Conservation (phyloP, 805 yeast species). For the Ogataea minuta region DNA sequence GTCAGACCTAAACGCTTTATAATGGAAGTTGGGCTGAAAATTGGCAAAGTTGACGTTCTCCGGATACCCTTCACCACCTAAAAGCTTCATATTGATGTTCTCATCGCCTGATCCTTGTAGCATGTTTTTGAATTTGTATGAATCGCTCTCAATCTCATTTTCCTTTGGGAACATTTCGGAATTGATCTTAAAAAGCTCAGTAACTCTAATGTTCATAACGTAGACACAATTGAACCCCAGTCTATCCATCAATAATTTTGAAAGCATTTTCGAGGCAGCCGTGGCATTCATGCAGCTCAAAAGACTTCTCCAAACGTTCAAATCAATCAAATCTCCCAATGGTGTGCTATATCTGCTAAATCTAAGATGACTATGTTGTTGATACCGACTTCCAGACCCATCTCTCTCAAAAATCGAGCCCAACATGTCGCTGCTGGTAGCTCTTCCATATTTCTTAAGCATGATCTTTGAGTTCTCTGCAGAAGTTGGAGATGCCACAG, state of each 20-base stretch:
- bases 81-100: constrained; percentile 41
- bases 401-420: constrained; percentile 57
- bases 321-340: constrained; percentile 31
- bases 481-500: constrained; percentile 6
- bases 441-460: constrained; percentile 51
- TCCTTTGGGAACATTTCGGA: constrained; percentile 44
- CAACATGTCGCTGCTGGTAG: constrained; percentile 42
- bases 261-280: constrained; percentile 41
- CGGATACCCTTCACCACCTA: constrained; percentile 43
- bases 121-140: constrained; percentile 39
- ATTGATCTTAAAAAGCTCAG: constrained; percentile 44
- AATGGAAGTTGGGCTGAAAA: constrained; percentile 37
- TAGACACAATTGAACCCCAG: constrained; percentile 44
- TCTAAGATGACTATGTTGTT: constrained; percentile 46
- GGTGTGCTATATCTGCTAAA: constrained; percentile 35
- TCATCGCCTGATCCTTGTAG: constrained; percentile 39
- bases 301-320: constrained; percentile 37
- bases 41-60: constrained; percentile 17
- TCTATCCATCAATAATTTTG: constrained; percentile 36
- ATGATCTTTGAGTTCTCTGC: constrained; percentile 15
- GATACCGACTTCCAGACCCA: constrained; percentile 63
- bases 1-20: constrained; percentile 47
- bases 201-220: constrained; percentile 49
- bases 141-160: constrained; percentile 44
- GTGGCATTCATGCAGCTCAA: constrained; percentile 40